Conservation (phyloP, 2,329 filamentous ascomycete genomes). For the Fusarium sp. region DNA sequence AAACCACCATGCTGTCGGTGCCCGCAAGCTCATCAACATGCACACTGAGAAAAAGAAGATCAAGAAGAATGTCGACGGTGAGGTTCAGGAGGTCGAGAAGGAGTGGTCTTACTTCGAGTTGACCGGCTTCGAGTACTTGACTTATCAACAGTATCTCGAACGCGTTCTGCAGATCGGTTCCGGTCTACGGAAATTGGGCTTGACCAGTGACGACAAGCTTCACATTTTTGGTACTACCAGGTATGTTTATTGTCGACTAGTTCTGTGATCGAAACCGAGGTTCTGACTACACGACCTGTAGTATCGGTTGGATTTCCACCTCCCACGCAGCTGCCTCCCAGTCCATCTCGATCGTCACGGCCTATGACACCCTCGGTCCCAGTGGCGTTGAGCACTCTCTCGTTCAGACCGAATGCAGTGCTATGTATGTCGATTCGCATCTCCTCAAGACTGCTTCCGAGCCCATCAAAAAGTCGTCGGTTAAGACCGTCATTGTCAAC, state of each 20-base stretch:
- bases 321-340: slow-evolving; percentile 85
- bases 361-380: slow-evolving; percentile 92
- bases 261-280: background rate
- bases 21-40: slow-evolving; percentile 79
- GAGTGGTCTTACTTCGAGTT: slow-evolving; percentile 93
- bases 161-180: slow-evolving; percentile 77
- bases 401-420: slow-evolving; percentile 81
- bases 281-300: slow-evolving; percentile 51
- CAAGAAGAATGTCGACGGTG: slow-evolving; percentile 87
- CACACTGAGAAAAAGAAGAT: slow-evolving; percentile 91
- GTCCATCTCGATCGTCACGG: slow-evolving; percentile 91
- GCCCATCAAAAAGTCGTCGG: slow-evolving; percentile 68
- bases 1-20: slow-evolving; percentile 75
- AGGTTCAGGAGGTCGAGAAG: slow-evolving; percentile 85
- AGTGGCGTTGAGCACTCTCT: slow-evolving; percentile 89
- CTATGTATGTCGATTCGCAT: slow-evolving; percentile 89
- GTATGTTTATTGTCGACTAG: slow-evolving; percentile 57
- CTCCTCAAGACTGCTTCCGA: slow-evolving; percentile 73
- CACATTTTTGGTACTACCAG: slow-evolving; percentile 90
- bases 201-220: slow-evolving; percentile 75
- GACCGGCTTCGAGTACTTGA: slow-evolving; percentile 79
- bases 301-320: slow-evolving; percentile 85
- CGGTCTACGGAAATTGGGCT: slow-evolving; percentile 80
- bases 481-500: slow-evolving; percentile 75
- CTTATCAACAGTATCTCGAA: slow-evolving; percentile 83